phyloP scores from a whole-genome alignment of 139 green algal genomes.

The Volvox reticuliferus region DNA sequence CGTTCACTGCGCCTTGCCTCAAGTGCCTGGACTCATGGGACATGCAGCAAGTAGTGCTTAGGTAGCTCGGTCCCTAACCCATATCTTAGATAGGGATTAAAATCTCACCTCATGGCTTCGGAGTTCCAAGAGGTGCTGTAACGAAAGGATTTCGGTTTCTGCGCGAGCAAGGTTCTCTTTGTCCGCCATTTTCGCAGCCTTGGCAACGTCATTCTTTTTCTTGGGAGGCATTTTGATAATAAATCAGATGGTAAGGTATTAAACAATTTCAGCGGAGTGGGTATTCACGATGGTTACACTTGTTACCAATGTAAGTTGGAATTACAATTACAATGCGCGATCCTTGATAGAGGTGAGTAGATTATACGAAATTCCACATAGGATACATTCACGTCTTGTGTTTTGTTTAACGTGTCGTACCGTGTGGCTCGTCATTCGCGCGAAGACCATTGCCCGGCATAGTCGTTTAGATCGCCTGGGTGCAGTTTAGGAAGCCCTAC shows the following conservation, averaged over 20 bases:
- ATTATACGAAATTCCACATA: no score
- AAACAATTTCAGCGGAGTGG: no score
- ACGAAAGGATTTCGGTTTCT: constrained; percentile 64
- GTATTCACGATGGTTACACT: no score
- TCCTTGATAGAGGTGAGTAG: no score
- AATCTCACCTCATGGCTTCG: constrained; percentile 61
- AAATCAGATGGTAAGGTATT: neutral
- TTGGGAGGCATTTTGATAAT: constrained; percentile 58
- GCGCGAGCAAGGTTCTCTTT: constrained; percentile 67
- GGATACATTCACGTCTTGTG: no score
- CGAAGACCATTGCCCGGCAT: no score
- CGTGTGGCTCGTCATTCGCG: no score
- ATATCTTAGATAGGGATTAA: neutral
- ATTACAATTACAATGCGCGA: no score
- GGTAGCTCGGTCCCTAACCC: neutral
- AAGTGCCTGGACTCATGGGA: constrained; percentile 50
- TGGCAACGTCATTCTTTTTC: constrained; percentile 57
- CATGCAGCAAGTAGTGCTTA: neutral
- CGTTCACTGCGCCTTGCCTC: constrained; percentile 63
- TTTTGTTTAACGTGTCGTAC: no score
- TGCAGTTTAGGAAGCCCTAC: no score
- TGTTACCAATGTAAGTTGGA: no score
- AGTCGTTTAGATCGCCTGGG: no score
- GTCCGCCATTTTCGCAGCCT: constrained; percentile 63
- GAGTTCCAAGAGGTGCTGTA: constrained; percentile 65